These are phyloP conservation scores for Xylaria sp. DNA, from an alignment of 2,329 filamentous ascomycete genomes.

Conservation along the genomic window DNA sequence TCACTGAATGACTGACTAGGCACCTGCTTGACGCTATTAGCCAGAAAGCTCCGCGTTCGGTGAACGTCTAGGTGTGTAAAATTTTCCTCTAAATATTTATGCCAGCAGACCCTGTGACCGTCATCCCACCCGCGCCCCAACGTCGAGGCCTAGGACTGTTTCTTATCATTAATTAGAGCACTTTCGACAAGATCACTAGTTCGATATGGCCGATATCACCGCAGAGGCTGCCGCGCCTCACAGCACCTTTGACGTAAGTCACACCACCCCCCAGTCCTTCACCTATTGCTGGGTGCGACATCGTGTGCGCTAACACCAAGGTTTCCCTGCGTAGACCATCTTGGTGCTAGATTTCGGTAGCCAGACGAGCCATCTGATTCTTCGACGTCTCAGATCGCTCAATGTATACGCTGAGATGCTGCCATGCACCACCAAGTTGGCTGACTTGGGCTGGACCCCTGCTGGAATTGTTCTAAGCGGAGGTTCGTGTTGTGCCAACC, in stretches of 20 bases:
- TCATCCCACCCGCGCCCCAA: background rate
- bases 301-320: conserved; percentile 15
- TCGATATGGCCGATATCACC: conserved; percentile 14
- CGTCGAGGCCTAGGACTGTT: background rate
- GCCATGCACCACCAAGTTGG: conserved; percentile 81
- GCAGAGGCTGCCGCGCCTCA: conserved; percentile 43
- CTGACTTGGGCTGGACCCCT: conserved; percentile 78
- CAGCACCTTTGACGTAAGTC: conserved; percentile 46
- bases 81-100: background rate
- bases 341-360: conserved; percentile 71
- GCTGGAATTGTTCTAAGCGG: conserved; percentile 82
- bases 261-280: background rate
- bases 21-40: background rate
- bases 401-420: conserved; percentile 86
- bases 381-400: conserved; percentile 75
- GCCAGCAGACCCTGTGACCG: background rate
- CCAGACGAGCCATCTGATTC: conserved; percentile 77
- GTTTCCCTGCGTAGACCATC: conserved; percentile 64
- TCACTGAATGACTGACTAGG: too few species aligned
- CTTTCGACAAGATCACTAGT: background rate
- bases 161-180: background rate
- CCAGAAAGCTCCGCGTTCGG: conserved; percentile 6
- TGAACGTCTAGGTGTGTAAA: conserved; percentile 1
- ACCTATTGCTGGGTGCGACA: background rate
- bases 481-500: conserved; percentile 50